A percentile compares a stretch with the other conserved stretches of the same genome.
Conservation (phyloP, 345 rosid species). For the Ceriops decandra region DNA sequence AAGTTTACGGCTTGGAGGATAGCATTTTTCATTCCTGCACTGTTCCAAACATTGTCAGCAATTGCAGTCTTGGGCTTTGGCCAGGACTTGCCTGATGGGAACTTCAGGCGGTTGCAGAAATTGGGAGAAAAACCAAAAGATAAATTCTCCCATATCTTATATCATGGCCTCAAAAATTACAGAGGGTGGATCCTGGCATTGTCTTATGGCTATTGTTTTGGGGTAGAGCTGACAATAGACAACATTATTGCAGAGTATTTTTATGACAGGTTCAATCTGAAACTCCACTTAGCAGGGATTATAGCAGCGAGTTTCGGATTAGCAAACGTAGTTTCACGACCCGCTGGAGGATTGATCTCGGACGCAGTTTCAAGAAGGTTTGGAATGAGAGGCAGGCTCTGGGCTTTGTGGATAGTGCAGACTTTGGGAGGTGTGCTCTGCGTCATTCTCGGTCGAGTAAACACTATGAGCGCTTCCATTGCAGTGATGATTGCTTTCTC, state of each 20-base stretch:
- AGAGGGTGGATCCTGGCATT: constrained; percentile 84
- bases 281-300: constrained; percentile 76
- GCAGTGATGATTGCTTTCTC: constrained; percentile 69
- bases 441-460: constrained; percentile 45
- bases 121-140: constrained; percentile 68
- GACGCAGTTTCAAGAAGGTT: constrained; percentile 55
- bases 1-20: constrained; percentile 89
- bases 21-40: constrained; percentile 76
- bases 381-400: constrained; percentile 88
- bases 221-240: constrained; percentile 80
- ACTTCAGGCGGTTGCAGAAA: constrained; percentile 50
- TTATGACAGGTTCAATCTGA: constrained; percentile 68
- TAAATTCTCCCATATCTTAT: constrained; percentile 42
- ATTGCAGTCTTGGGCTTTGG: constrained; percentile 65
- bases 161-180: constrained; percentile 54
- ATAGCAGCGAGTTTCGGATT: constrained; percentile 84
- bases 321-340: constrained; percentile 76
- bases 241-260: constrained; percentile 86
- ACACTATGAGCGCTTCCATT: constrained; percentile 47
- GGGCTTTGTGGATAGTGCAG: constrained; percentile 78
- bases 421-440: constrained; percentile 71
- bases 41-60: constrained; percentile 67
- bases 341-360: constrained; percentile 68
- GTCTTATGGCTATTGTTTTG: constrained; percentile 91
- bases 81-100: constrained; percentile 83